Conservation (phyloP, 148 eudicot genomes). For the Chenopodium quinoa region DNA sequence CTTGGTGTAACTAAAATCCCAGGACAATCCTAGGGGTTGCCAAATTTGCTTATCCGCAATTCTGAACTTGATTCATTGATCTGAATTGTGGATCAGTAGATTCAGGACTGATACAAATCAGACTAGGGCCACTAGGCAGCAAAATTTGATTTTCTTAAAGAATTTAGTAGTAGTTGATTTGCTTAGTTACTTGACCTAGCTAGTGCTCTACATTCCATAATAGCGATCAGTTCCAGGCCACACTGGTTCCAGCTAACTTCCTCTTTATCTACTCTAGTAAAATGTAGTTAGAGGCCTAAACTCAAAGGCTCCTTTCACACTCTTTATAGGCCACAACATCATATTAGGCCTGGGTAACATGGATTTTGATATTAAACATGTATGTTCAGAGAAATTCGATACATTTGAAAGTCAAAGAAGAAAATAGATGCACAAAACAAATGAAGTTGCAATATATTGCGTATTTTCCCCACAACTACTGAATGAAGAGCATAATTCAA, state of each 20-base stretch:
- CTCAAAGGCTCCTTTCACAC: not conserved
- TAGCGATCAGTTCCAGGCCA: not conserved
- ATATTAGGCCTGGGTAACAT: not conserved
- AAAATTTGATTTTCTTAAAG: not conserved
- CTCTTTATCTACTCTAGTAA: not conserved
- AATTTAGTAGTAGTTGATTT: not conserved
- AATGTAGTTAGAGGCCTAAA: not conserved
- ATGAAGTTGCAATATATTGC: not conserved
- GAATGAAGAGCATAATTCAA: not conserved
- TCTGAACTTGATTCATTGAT: not conserved
- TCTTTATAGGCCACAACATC: not conserved
- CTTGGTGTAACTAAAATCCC: too few species aligned
- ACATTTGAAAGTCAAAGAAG: not conserved
- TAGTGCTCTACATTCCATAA: not conserved
- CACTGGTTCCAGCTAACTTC: not conserved
- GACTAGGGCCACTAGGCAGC: too few species aligned
- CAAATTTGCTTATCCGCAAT: not conserved
- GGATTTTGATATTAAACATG: not conserved
- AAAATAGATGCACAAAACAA: not conserved
- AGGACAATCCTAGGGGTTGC: not conserved
- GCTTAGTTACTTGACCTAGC: not conserved
- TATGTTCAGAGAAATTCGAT: not conserved
- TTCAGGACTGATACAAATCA: not conserved
- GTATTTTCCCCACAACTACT: not conserved
- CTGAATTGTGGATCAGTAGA: not conserved